Base-by-base conservation (phyloP, 495 filamentous ascomycete genomes). In the Geopyxis carbonaria region DNA sequence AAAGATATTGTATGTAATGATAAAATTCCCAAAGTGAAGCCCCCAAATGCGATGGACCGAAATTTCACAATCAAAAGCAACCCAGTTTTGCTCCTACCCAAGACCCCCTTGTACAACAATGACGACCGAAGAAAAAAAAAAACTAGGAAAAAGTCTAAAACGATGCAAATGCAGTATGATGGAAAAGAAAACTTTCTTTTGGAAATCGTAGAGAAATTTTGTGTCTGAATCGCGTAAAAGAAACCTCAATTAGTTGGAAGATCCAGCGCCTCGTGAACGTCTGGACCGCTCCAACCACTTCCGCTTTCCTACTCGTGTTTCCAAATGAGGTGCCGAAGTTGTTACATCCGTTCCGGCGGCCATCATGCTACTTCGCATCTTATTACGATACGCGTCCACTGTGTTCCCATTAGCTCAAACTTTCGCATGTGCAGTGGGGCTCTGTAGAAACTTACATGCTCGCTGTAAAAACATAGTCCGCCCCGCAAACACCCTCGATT, bases 351-450 rank as follows among this genome's bases (percentile, higher is more conserved):
- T 73, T 28, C 78, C 79, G 8, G 70, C 66, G 10, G 65, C 70
- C 36, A 85, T 65, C 65, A 89, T 83, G 30, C 76, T 78, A 42
- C 66, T 78, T 38, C 76, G 69, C 63, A 86, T 91, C 64, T 94
- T 97, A 53, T 84, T 91, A 23, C 89, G 72, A 57, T 94, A 94
- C 40, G 77, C 80, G 50, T 97, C 89, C 57, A 97, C 87, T 95
- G 49, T 43, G 29, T 24, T 16, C 11, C 9, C 29, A 36, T 24
- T 32, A 34, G 10, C 20, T 29, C 8, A 11, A 20, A 29, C 16
- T 25, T 23, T 15, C 6, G 16, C 24, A 16, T 8, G 23, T 4
- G 23, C 36, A 9, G 22, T 11, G 24, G 31, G 16, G 24, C 18
- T 22, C 33, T 13, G 18, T 23, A 30, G 44, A 38, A 22, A 82